phyloP scores from a whole-genome alignment of 1,284 basidiomycete genomes.

The Cryptococcus sp. region DNA sequence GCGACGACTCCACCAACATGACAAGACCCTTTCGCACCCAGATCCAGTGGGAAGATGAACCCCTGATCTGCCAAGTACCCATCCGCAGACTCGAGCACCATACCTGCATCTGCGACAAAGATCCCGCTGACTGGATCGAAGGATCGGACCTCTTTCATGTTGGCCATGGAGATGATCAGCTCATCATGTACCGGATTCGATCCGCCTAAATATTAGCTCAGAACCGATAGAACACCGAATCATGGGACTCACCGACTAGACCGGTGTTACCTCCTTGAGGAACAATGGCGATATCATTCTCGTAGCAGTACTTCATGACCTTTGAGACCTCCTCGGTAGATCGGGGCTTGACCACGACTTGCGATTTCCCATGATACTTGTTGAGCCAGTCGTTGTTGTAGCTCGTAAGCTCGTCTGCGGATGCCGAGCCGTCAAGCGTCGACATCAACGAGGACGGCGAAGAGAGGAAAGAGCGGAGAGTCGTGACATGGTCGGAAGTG shows the following conservation, averaged over 20 bases:
- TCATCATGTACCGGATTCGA: constrained; percentile 88
- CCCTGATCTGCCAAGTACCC: constrained; percentile 80
- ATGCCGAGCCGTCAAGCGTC: constrained; percentile 46
- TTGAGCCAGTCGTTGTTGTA: constrained; percentile 98
- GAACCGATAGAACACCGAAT: not conserved
- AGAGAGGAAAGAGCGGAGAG: constrained; percentile 49
- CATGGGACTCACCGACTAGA: constrained; percentile 58
- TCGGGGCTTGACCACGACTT: constrained; percentile 83
- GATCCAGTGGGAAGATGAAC: constrained; percentile 95
- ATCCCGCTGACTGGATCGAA: constrained; percentile 86
- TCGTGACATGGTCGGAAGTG: constrained; percentile 48
- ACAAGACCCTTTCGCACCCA: constrained; percentile 98
- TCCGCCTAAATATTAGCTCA: constrained; percentile 58
- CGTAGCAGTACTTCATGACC: constrained; percentile 78
- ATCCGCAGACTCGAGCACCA: constrained; percentile 85
- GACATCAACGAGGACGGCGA: constrained; percentile 49
- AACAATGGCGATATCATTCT: constrained; percentile 74
- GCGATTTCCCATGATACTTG: constrained; percentile 80
- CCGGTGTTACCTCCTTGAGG: constrained; percentile 99
- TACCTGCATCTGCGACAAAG: constrained; percentile 71
- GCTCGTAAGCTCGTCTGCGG: constrained; percentile 61
- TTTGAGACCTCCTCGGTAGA: constrained; percentile 80
- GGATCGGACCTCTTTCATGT: constrained; percentile 77
- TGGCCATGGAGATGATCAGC: constrained; percentile 74
- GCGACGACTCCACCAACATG: constrained; percentile 98